Percentiles rank a stretch among this genome's conserved stretches.
Conservation (phyloP, 768 basidiomycete species). For the Tephrocybe sp. region DNA sequence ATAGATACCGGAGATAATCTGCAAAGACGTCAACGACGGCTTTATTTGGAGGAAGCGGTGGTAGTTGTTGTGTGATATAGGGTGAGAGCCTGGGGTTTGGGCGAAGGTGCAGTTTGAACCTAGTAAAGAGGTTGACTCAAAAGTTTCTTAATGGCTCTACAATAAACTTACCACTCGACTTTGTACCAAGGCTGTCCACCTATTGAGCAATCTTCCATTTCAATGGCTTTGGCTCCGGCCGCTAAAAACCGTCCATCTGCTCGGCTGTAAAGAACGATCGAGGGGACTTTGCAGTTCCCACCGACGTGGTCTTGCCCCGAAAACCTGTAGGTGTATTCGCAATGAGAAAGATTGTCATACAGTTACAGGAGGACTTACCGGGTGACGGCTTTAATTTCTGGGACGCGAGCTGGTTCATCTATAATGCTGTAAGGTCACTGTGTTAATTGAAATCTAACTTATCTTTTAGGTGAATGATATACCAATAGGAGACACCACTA, state of each 20-base stretch:
- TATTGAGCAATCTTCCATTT: slow-evolving; percentile 26
- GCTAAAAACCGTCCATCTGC: slow-evolving; percentile 32
- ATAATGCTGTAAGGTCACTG: slow-evolving; percentile 23
- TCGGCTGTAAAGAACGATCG: slow-evolving; percentile 42
- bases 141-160: slow-evolving; percentile 16
- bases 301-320: slow-evolving; percentile 42
- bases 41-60: slow-evolving; percentile 40
- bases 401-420: slow-evolving; percentile 28
- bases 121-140: background rate
- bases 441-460: background rate
- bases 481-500: slow-evolving; percentile 43
- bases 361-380: background rate
- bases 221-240: slow-evolving; percentile 41
- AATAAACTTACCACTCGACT: slow-evolving; percentile 38
- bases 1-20: slow-evolving; percentile 46
- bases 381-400: slow-evolving; percentile 7
- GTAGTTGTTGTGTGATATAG: slow-evolving; percentile 26
- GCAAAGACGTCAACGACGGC: slow-evolving; percentile 39
- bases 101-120: slow-evolving; percentile 26
- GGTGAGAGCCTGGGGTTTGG: slow-evolving; percentile 7
- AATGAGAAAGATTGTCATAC: background rate
- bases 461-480: background rate
- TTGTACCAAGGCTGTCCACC: slow-evolving; percentile 43
- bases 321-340: slow-evolving; percentile 29
- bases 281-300: slow-evolving; percentile 43